phyloP scores from a whole-genome alignment of 192 early-diverging fungal genomes.

The Diversispora epigaea region DNA sequence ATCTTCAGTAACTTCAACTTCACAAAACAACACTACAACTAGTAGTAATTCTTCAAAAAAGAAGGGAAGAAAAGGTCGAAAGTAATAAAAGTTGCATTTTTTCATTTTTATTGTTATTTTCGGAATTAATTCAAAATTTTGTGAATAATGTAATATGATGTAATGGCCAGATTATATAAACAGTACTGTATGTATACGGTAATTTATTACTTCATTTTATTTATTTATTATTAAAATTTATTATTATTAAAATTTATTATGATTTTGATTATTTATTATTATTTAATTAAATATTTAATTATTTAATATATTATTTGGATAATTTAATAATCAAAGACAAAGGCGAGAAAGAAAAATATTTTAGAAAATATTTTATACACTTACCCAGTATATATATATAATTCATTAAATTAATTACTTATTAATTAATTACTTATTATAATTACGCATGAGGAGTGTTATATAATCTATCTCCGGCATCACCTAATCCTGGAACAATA shows the following conservation, averaged over 20 bases:
- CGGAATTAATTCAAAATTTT: neutral
- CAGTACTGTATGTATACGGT: too few species aligned
- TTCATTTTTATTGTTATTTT: neutral
- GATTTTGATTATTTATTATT: too few species aligned
- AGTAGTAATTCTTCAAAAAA: constrained; percentile 13
- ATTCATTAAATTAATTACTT: neutral
- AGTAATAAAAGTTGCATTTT: neutral
- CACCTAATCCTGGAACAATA: constrained; percentile 54
- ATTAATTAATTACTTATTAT: neutral
- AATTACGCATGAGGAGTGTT: constrained; percentile 40
- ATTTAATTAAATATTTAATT: too few species aligned
- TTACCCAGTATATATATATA: neutral
- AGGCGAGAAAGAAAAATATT: neutral
- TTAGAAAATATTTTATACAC: neutral
- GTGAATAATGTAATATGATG: neutral
- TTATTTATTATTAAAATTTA: too few species aligned
- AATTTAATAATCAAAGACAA: too few species aligned
- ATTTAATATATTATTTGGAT: too few species aligned
- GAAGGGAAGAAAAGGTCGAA: constrained; percentile 29
- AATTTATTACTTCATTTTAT: too few species aligned
- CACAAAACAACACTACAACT: too few species aligned
- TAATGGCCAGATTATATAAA: neutral
- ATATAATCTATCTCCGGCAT: constrained; percentile 68
- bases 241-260: too few species aligned
- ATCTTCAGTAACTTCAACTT: neutral